phyloP scores from a whole-genome alignment of 192 early-diverging fungal species.

The Chytriomyces sp. region DNA sequence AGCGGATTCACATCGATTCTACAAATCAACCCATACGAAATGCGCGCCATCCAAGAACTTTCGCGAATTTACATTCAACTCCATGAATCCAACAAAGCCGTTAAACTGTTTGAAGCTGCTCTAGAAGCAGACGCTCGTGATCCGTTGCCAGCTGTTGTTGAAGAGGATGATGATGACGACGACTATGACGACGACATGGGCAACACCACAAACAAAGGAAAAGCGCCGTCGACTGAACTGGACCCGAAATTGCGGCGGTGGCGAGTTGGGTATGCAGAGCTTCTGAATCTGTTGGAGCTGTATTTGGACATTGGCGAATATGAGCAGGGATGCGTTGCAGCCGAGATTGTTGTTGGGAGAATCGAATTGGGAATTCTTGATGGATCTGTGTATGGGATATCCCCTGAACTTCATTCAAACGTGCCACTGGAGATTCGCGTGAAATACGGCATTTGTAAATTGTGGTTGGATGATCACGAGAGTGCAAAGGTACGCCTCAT shows the following conservation, averaged over 20 bases:
- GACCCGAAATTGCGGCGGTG: slow-evolving; percentile 10
- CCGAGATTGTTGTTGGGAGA: slow-evolving; percentile 73
- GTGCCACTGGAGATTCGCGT: slow-evolving; percentile 87
- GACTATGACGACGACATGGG: slow-evolving; percentile 50
- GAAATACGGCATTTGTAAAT: slow-evolving; percentile 80
- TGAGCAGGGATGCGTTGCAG: slow-evolving; percentile 68
- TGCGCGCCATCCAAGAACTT: slow-evolving; percentile 68
- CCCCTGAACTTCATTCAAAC: slow-evolving; percentile 24
- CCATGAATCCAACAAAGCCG: slow-evolving; percentile 62
- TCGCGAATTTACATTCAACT: slow-evolving; percentile 61
- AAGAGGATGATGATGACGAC: slow-evolving; percentile 44
- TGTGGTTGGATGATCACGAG: slow-evolving; percentile 72
- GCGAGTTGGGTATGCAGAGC: slow-evolving; percentile 76
- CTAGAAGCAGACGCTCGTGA: slow-evolving; percentile 41
- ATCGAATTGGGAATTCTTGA: slow-evolving; percentile 11
- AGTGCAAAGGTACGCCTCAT: slow-evolving; percentile 61
- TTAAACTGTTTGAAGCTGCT: slow-evolving; percentile 43
- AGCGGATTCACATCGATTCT: slow-evolving; percentile 65
- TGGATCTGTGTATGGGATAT: slow-evolving; percentile 9
- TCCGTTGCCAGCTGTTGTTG: slow-evolving; percentile 15
- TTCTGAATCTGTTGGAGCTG: slow-evolving; percentile 87
- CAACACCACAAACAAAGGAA: slow-evolving; percentile 39
- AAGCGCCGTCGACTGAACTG: slow-evolving; percentile 39
- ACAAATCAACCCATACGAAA: slow-evolving; percentile 65
- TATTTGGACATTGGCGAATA: slow-evolving; percentile 82